These are phyloP conservation scores for Quercus wislizeni DNA, from an alignment of 306 rosid genomes.

Conservation along the genomic window DNA sequence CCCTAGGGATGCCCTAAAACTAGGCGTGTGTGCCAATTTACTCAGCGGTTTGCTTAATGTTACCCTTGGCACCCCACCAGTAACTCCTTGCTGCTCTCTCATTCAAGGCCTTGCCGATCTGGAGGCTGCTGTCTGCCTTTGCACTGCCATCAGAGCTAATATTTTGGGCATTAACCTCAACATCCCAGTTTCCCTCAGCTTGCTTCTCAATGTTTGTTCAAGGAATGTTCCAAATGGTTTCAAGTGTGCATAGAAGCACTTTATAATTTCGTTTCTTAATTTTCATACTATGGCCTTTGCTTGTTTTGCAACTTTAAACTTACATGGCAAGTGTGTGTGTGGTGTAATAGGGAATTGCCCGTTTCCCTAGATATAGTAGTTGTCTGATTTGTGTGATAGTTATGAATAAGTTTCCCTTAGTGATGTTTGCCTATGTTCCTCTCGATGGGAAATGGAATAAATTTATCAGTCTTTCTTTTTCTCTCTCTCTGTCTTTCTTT, in stretches of 20 bases:
- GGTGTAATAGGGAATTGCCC: neutral
- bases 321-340: slow-evolving; percentile 4
- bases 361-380: slow-evolving; percentile 8
- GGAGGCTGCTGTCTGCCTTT: slow-evolving; percentile 76
- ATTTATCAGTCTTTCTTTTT: too few species aligned
- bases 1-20: slow-evolving; percentile 62
- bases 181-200: slow-evolving; percentile 58
- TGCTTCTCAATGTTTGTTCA: slow-evolving; percentile 69
- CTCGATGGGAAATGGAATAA: neutral
- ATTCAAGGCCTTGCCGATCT: slow-evolving; percentile 65
- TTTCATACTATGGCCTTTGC: neutral
- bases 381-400: slow-evolving; percentile 2
- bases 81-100: slow-evolving; percentile 62
- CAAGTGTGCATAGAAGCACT: slow-evolving; percentile 41
- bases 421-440: neutral
- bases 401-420: slow-evolving; percentile 3
- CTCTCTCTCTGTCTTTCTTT: neutral
- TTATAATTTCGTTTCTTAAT: neutral
- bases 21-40: slow-evolving; percentile 61
- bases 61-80: slow-evolving; percentile 56
- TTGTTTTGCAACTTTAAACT: neutral
- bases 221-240: slow-evolving; percentile 36
- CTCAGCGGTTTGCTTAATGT: slow-evolving; percentile 51
- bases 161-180: slow-evolving; percentile 67
- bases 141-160: slow-evolving; percentile 70